These are phyloP conservation scores for Diplodia mutila DNA, from an alignment of 2,329 filamentous ascomycete genomes.

Conservation along the genomic window DNA sequence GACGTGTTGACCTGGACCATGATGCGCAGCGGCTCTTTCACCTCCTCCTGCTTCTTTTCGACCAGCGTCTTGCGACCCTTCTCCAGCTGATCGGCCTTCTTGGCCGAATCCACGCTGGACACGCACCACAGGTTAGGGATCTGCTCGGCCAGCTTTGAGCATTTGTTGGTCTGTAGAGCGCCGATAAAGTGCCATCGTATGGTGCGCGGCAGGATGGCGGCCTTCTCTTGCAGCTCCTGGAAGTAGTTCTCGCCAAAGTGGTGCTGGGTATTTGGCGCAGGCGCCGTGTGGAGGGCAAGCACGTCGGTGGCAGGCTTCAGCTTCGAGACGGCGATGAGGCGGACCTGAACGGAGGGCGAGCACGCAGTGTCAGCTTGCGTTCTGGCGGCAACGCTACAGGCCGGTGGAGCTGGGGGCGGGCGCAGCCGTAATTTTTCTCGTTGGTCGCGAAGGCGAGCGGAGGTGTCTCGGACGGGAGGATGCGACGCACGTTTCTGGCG, in stretches of 20 bases:
- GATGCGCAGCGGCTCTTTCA: constrained; percentile 60
- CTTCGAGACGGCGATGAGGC: constrained; percentile 94
- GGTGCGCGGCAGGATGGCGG: constrained; percentile 71
- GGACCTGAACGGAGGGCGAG: constrained; percentile 58
- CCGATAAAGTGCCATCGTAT: constrained; percentile 98
- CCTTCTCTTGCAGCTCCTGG: constrained; percentile 82
- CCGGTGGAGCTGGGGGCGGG: no score
- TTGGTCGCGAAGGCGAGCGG: background rate
- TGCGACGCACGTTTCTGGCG: constrained; percentile 34
- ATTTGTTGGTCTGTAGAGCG: constrained; percentile 90
- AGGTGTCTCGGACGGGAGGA: background rate
- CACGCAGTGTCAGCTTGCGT: constrained; percentile 1
- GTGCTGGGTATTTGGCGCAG: constrained; percentile 54
- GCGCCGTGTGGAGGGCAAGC: constrained; percentile 72
- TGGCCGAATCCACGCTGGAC: constrained; percentile 82
- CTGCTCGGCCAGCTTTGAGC: constrained; percentile 77
- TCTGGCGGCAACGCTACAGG: background rate
- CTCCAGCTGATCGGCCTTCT: constrained; percentile 84
- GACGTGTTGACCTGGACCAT: constrained; percentile 97
- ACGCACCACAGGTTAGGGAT: constrained; percentile 91
- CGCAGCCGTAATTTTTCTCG: background rate
- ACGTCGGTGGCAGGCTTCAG: constrained; percentile 93
- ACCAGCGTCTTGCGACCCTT: constrained; percentile 69
- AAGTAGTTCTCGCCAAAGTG: constrained; percentile 97
- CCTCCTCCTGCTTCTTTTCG: constrained; percentile 36